Evolutionary conservation across 352 stramenopile species (phyloP).

Genomic region (Saprolegnia parasitica): DNA sequence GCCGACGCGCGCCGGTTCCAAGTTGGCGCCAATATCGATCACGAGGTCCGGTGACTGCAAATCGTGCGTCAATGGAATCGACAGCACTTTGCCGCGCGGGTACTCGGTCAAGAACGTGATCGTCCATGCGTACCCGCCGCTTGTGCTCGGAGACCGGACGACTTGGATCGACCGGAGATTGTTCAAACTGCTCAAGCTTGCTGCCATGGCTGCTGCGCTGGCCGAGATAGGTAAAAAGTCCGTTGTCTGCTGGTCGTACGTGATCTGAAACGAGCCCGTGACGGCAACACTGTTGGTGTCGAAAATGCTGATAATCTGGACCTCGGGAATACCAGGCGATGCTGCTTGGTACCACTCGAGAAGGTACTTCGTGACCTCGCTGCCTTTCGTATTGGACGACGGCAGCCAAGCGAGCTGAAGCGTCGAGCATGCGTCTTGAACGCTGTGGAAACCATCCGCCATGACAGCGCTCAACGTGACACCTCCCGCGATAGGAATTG

Average conservation of each 20-base stretch:
- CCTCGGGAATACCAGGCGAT: conserved; percentile 38
- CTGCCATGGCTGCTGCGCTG: conserved; percentile 56
- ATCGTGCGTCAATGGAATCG: conserved; percentile 36
- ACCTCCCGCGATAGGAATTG: conserved; percentile 43
- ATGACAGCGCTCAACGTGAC: conserved; percentile 54
- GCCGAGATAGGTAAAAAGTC: conserved; percentile 52
- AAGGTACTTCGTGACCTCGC: conserved; percentile 52
- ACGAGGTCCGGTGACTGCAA: conserved; percentile 36
- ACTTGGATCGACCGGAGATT: conserved; percentile 74
- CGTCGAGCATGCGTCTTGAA: conserved; percentile 38
- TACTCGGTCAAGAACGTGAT: conserved; percentile 68
- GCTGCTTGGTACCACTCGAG: conserved; percentile 68
- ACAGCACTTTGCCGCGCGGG: conserved; percentile 42
- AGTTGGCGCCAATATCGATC: conserved; percentile 38
- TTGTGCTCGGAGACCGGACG: conserved; percentile 44
- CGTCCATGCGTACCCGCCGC: conserved; percentile 65
- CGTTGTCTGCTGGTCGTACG: conserved; percentile 46
- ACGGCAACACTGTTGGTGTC: conserved; percentile 40
- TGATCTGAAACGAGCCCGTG: conserved; percentile 70
- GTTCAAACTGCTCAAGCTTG: conserved; percentile 50
- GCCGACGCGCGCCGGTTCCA: conserved; percentile 49
- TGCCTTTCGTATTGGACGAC: conserved; percentile 40
- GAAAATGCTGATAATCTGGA: conserved; percentile 67
- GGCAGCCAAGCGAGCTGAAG: conserved; percentile 57
- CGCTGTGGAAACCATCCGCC: conserved; percentile 32